Base-by-base conservation (phyloP, 371 early-diverging fungal species). In the Zychaea mexicana region DNA sequence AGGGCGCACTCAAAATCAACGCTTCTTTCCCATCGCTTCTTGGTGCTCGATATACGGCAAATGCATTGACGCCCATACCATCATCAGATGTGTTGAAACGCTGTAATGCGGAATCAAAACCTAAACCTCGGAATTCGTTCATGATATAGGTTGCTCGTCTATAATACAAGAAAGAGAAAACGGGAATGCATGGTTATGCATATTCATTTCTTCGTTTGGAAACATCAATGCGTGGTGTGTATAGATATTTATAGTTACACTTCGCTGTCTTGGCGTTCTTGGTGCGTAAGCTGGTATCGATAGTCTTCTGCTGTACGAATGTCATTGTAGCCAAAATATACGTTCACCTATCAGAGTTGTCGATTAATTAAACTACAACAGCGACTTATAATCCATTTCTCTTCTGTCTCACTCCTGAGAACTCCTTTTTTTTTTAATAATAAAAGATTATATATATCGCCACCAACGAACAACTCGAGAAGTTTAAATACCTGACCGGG, bases 11-110 rank as follows among this genome's bases (percentile, higher is more conserved):
- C 15, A 97, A 68, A 4, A 96, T 84, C 38, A 98, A 67, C 10
- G 95, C 92, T 73, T 97, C 97, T 28, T 95, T 93, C 3, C 95
- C 94, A 68, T 97, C 96, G 36, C 90, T 88, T 5, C 96, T 79
- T 15, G 94, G 94, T 15, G 97, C 92, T 30, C 89, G 82, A 57
- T 93, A 78, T 8, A 96, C 83, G 3, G 91, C 95, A 70, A 92
- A 94, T n/a, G 91, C 86, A 78, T 96, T 96, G 32, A 84, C 78
- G 0, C 92, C 94, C 77, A 24, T 24, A 22, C 49, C 61, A 38
- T 62, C 66, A 15, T 62, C 66, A 15, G 77, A 57, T 7, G 66
- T 39, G 17, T 76, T 74, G 60, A 84, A 88, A 12, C 69, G 74
- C 52, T 90, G 90, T 26, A 84, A 71, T 45, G 87, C 86, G 7